Percentiles rank a stretch among this genome's conserved stretches.
phyloP scores from a whole-genome alignment of 23 red algal genomes.

The Pyropia haitanensis region DNA sequence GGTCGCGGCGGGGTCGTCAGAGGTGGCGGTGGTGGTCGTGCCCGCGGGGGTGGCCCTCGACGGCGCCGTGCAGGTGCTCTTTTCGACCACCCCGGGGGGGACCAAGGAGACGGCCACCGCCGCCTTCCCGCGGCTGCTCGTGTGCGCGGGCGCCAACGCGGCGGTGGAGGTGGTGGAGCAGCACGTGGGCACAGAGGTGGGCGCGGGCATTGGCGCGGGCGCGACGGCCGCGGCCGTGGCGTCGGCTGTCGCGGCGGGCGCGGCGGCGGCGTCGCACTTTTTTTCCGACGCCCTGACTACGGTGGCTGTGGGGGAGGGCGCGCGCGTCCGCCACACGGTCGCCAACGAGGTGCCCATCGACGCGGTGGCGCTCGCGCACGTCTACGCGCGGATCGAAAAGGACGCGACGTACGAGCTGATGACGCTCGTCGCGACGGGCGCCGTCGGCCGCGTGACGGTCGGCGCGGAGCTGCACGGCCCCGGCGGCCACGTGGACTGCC shows the following conservation, averaged over 20 bases:
- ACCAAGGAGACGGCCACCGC: constrained; percentile 11
- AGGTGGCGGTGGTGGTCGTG: constrained; percentile 39
- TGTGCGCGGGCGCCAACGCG: constrained; percentile 29
- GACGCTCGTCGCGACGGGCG: constrained; percentile 17
- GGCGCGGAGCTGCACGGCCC: constrained; percentile 34
- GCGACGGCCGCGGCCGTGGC: constrained; percentile 19
- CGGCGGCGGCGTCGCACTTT: constrained; percentile 24
- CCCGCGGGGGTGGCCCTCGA: constrained; percentile 28
- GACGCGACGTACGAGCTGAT: constrained; percentile 34
- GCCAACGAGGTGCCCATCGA: constrained; percentile 30
- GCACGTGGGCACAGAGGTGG: constrained; percentile 16
- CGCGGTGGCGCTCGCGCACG: constrained; percentile 28
- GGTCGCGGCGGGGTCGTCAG: constrained; percentile 23
- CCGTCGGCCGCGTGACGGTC: constrained; percentile 34
- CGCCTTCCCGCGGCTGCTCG: constrained; percentile 36
- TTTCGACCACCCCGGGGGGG: constrained; percentile 21
- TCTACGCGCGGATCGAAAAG: constrained; percentile 18
- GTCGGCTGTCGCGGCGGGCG: constrained; percentile 25
- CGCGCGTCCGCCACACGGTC: constrained; percentile 40
- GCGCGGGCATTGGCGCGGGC: constrained; percentile 13
- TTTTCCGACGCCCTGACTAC: constrained; percentile 14
- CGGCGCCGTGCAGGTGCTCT: constrained; percentile 33
- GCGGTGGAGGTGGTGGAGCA: constrained; percentile 41
- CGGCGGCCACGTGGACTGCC: constrained; percentile 10
- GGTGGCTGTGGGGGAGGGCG: constrained; percentile 22